Conservation (phyloP, 1,284 basidiomycete genomes). For the Ustilago xerochloae region DNA sequence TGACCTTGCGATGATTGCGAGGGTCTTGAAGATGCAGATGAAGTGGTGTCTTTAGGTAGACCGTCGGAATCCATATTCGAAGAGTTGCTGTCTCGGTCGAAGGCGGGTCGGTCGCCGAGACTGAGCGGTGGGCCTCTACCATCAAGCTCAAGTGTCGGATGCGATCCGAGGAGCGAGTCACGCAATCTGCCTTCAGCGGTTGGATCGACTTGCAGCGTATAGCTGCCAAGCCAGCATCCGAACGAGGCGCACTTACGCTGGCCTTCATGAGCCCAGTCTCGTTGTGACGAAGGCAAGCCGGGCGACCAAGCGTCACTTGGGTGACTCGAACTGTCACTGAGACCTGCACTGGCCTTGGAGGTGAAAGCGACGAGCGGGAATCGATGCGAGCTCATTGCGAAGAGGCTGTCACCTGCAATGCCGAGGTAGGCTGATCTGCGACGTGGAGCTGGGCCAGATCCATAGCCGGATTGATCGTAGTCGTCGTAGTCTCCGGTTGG, state of each 20-base stretch:
- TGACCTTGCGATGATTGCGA: slow-evolving; percentile 1
- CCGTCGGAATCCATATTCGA: slow-evolving; percentile 11
- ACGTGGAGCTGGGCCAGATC: neutral
- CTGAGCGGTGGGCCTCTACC: slow-evolving; percentile 28
- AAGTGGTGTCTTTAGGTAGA: neutral
- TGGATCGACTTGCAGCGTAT: slow-evolving; percentile 40
- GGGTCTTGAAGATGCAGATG: slow-evolving; percentile 23
- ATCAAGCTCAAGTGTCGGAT: slow-evolving; percentile 42
- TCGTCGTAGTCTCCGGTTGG: slow-evolving; percentile 6
- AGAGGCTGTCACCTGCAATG: slow-evolving; percentile 57
- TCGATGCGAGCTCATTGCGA: slow-evolving; percentile 55
- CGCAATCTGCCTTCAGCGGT: slow-evolving; percentile 37
- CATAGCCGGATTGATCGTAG: neutral
- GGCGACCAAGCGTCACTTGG: slow-evolving; percentile 11
- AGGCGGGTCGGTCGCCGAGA: slow-evolving; percentile 39
- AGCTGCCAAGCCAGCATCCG: slow-evolving; percentile 61
- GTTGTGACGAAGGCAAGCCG: slow-evolving; percentile 32
- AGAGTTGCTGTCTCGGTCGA: slow-evolving; percentile 2
- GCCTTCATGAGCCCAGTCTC: slow-evolving; percentile 37
- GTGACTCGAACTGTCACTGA: slow-evolving; percentile 22
- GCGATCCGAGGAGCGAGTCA: slow-evolving; percentile 32
- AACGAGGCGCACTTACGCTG: slow-evolving; percentile 50
- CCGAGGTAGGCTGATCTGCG: slow-evolving; percentile 56
- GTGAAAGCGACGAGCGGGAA: slow-evolving; percentile 59
- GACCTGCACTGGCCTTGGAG: slow-evolving; percentile 31